Evolutionary conservation across 208 protist species (phyloP).

Genomic region (Leishmania major): DNA sequence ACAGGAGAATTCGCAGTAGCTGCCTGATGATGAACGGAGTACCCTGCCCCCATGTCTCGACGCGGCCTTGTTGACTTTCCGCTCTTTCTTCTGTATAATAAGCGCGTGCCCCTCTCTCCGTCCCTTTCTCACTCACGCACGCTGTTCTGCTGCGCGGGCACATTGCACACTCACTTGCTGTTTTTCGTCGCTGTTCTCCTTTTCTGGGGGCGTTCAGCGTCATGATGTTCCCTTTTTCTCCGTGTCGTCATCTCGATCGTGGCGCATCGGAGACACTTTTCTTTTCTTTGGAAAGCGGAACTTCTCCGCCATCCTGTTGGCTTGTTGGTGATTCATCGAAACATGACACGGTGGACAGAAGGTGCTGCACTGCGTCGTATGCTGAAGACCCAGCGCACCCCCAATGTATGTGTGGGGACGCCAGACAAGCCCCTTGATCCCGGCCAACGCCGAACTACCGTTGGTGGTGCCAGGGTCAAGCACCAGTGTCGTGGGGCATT

Average conservation of each 20-base stretch:
- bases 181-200: no score
- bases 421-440: not conserved
- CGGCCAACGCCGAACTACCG: not conserved
- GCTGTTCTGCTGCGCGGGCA: not conserved
- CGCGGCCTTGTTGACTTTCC: not conserved
- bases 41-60: not conserved
- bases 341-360: not conserved
- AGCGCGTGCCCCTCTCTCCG: not conserved
- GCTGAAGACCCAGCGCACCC: not conserved
- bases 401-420: not conserved
- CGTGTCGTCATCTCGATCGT: not conserved
- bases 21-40: not conserved
- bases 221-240: not conserved
- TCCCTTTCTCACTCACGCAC: not conserved
- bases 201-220: not conserved
- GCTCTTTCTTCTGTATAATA: slow-evolving; percentile 2
- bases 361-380: not conserved
- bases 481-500: not conserved
- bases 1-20: slow-evolving; percentile 20
- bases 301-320: not conserved
- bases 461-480: not conserved
- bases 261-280: not conserved
- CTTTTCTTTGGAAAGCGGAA: not conserved
- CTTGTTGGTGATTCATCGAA: not conserved
- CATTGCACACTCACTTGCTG: not conserved